Percentiles rank a stretch among this genome's conserved stretches.
Conservation (phyloP, 2,329 filamentous ascomycete genomes). For the Tolypocladium ophioglossoides region DNA sequence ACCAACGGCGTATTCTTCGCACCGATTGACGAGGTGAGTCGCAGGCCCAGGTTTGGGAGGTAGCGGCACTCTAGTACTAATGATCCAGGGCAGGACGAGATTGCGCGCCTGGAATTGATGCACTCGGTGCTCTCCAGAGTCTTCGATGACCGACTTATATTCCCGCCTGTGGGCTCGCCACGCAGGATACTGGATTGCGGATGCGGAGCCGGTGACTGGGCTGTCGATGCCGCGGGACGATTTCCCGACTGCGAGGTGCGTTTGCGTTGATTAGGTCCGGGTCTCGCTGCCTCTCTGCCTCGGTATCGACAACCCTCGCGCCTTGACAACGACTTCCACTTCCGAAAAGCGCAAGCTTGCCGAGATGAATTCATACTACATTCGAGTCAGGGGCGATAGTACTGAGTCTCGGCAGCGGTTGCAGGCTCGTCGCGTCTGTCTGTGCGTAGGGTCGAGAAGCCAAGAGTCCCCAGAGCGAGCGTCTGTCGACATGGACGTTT, state of each 20-base stretch:
- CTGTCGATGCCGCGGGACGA: conserved; percentile 53
- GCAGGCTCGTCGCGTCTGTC: background rate
- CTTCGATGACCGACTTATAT: conserved; percentile 58
- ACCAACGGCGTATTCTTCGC: conserved; percentile 55
- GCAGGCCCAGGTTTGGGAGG: background rate
- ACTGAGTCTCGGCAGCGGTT: background rate
- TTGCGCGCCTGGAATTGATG: conserved; percentile 51
- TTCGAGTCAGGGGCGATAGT: background rate
- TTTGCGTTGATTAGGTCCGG: background rate
- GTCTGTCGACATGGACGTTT: background rate
- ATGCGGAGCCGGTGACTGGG: conserved; percentile 62
- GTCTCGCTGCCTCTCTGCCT: background rate
- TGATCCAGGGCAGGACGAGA: conserved; percentile 46
- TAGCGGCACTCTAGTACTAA: conserved; percentile 1
- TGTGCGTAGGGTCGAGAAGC: background rate
- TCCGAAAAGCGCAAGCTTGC: background rate
- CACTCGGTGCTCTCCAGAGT: conserved; percentile 51
- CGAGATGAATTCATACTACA: background rate
- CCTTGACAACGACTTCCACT: background rate
- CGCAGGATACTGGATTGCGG: conserved; percentile 60
- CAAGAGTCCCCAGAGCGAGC: too few species aligned
- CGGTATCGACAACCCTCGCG: background rate
- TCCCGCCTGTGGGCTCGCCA: conserved; percentile 51
- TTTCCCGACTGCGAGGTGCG: conserved; percentile 55
- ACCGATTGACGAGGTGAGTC: conserved; percentile 59